These are phyloP conservation scores for Nakaseomyces kungkrabaensis DNA, from an alignment of 1,139 yeast genomes.

Conservation along the genomic window DNA sequence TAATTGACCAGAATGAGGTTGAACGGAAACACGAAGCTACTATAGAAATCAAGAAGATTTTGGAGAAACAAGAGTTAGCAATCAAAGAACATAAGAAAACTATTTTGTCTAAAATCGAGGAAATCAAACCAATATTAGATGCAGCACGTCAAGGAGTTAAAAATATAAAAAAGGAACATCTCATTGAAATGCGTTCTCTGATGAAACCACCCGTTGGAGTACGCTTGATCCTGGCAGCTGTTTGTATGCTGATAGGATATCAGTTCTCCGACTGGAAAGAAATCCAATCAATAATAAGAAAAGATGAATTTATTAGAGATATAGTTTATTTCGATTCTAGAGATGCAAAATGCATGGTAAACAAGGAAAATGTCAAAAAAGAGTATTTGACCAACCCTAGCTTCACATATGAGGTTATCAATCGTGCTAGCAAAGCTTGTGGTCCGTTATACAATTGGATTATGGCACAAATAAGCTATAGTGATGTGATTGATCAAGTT, in stretches of 20 bases:
- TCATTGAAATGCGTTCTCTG: slow-evolving; percentile 85
- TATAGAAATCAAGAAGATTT: slow-evolving; percentile 59
- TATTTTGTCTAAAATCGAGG: slow-evolving; percentile 56
- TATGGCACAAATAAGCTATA: slow-evolving; percentile 67
- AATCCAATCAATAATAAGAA: slow-evolving; percentile 68
- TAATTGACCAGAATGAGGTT: slow-evolving; percentile 85
- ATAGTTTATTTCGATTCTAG: slow-evolving; percentile 62
- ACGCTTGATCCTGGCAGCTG: slow-evolving; percentile 78
- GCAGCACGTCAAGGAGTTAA: slow-evolving; percentile 85
- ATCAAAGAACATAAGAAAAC: slow-evolving; percentile 44
- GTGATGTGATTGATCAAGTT: slow-evolving; percentile 57
- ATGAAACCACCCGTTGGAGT: slow-evolving; percentile 85
- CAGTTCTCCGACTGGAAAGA: slow-evolving; percentile 68
- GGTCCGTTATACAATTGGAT: slow-evolving; percentile 92
- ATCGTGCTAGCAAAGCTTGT: slow-evolving; percentile 90
- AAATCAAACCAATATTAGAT: slow-evolving; percentile 74
- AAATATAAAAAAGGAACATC: slow-evolving; percentile 83
- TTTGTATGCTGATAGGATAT: slow-evolving; percentile 71
- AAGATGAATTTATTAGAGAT: slow-evolving; percentile 79
- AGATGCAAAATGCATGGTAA: slow-evolving; percentile 47
- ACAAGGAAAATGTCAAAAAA: slow-evolving; percentile 7
- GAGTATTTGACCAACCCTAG: slow-evolving; percentile 54
- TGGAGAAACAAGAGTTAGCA: slow-evolving; percentile 56
- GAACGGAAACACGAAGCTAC: slow-evolving; percentile 87
- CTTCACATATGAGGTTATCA: slow-evolving; percentile 63